Evolutionary conservation across 345 rosid species (phyloP).

Genomic region (Citrus inodora): DNA sequence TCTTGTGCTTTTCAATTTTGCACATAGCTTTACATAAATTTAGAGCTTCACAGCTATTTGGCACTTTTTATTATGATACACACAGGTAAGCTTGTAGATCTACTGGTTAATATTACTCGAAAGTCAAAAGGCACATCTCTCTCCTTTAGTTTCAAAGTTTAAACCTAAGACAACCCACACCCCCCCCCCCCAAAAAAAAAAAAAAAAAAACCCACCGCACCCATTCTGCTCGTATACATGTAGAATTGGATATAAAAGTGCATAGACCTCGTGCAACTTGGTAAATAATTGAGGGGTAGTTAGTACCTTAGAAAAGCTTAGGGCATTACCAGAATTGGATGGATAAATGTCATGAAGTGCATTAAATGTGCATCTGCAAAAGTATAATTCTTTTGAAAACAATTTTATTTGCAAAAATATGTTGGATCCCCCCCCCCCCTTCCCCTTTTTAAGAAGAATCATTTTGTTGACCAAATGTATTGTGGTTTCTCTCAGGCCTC

Average conservation of each 20-base stretch:
- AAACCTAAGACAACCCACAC: not conserved
- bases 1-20: not conserved
- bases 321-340: not conserved
- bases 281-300: not conserved
- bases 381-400: not conserved
- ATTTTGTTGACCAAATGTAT: constrained; percentile 16
- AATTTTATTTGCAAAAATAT: not conserved
- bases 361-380: not conserved
- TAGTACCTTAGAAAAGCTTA: not conserved
- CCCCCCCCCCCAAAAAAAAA: not conserved
- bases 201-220: not conserved
- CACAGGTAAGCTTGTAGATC: not conserved
- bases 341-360: not conserved
- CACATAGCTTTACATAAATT: not conserved
- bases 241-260: not conserved
- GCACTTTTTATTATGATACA: not conserved
- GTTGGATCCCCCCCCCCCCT: not conserved
- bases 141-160: not conserved
- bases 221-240: not conserved
- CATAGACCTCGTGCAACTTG: not conserved
- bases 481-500: constrained; percentile 64
- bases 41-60: not conserved
- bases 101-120: constrained; percentile 7
- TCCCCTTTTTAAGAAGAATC: not conserved
- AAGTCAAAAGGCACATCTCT: constrained; percentile 3